These are phyloP conservation scores for Metarhizium rileyi DNA, from an alignment of 2,329 filamentous ascomycete genomes.

Conservation along the genomic window DNA sequence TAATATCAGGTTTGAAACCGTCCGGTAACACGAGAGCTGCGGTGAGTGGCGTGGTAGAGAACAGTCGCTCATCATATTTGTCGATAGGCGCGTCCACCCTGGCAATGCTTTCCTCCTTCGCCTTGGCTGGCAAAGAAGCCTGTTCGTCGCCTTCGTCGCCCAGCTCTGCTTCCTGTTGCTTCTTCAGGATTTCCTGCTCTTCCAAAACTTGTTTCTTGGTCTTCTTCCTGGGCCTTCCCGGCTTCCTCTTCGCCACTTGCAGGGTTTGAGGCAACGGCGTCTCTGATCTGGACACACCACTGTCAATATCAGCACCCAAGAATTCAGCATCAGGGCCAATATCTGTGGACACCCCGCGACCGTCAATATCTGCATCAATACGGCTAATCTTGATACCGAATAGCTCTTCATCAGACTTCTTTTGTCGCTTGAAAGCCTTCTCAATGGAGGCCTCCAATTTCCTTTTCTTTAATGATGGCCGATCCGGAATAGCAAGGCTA, in stretches of 20 bases:
- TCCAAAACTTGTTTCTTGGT: slow-evolving; percentile 69
- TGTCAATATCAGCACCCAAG: slow-evolving; percentile 31
- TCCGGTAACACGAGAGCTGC: slow-evolving; percentile 36
- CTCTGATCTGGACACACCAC: slow-evolving; percentile 34
- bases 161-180: slow-evolving; percentile 40
- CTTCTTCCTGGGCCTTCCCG: slow-evolving; percentile 57
- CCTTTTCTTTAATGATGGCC: slow-evolving; percentile 52
- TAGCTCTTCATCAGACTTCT: slow-evolving; percentile 70
- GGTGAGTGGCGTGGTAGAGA: slow-evolving; percentile 35
- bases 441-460: slow-evolving; percentile 61
- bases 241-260: slow-evolving; percentile 47
- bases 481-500: slow-evolving; percentile 56
- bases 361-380: slow-evolving; percentile 39
- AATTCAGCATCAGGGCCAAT: slow-evolving; percentile 37
- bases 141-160: slow-evolving; percentile 30
- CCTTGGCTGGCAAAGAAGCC: slow-evolving; percentile 22
- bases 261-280: slow-evolving; percentile 31
- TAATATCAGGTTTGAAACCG: slow-evolving; percentile 35
- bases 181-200: slow-evolving; percentile 52
- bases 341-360: slow-evolving; percentile 39
- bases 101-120: slow-evolving; percentile 13
- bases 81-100: slow-evolving; percentile 38
- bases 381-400: slow-evolving; percentile 54
- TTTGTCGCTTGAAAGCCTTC: slow-evolving; percentile 66
- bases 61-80: slow-evolving; percentile 35